These are phyloP conservation scores for Saccharomyces kudriavzevii DNA, from an alignment of 805 yeast genomes.

Conservation along the genomic window DNA sequence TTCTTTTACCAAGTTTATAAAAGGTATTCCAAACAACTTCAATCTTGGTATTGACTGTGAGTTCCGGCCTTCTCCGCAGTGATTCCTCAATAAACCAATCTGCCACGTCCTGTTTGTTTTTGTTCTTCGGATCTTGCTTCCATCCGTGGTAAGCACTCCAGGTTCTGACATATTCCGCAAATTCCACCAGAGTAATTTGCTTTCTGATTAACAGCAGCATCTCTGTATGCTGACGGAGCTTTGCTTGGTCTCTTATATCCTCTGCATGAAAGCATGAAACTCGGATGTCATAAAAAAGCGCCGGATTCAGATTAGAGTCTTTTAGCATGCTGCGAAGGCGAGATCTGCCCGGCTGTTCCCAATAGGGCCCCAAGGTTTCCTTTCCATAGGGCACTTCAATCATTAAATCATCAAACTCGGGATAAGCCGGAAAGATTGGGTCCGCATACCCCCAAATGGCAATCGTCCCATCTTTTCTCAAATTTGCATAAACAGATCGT, in stretches of 20 bases:
- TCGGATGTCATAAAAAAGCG: constrained; percentile 35
- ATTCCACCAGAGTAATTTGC: constrained; percentile 38
- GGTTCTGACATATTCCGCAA: constrained; percentile 50
- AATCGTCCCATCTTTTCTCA: constrained; percentile 58
- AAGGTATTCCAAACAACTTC: constrained; percentile 24
- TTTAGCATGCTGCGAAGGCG: constrained; percentile 39
- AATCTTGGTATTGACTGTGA: constrained; percentile 9
- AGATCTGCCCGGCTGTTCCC: constrained; percentile 81
- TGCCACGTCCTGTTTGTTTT: constrained; percentile 39
- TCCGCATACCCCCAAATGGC: constrained; percentile 78
- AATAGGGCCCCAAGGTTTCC: constrained; percentile 51
- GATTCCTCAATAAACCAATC: constrained; percentile 38
- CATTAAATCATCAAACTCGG: constrained; percentile 48
- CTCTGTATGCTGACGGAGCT: constrained; percentile 1
- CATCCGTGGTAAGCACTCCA: constrained; percentile 64
- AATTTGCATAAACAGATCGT: constrained; percentile 38
- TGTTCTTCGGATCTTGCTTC: constrained; percentile 30
- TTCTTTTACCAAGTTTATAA: constrained; percentile 20
- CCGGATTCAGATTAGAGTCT: constrained; percentile 14
- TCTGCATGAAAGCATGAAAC: constrained; percentile 23
- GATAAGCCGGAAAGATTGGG: constrained; percentile 47
- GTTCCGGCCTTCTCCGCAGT: constrained; percentile 25
- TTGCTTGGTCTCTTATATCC: constrained; percentile 11
- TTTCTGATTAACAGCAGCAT: constrained; percentile 31
- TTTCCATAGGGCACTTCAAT: constrained; percentile 45